Conservation (phyloP, 306 rosid species). For the Rosa chinensis region DNA sequence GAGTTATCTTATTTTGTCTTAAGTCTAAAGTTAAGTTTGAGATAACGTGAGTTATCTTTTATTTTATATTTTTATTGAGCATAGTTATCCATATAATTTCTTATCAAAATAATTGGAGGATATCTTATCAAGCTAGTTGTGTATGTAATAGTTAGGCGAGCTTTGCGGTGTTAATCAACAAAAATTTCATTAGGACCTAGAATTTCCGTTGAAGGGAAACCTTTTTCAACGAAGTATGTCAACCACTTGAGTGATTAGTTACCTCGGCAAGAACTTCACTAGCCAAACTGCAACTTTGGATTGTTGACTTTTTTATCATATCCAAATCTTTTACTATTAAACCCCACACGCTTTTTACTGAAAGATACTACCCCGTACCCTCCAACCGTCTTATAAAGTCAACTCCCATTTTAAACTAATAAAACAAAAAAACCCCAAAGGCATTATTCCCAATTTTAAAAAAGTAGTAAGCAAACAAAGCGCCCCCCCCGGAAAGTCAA, state of each 20-base stretch:
- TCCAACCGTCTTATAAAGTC: conserved; percentile 9
- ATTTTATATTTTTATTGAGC: too few species aligned
- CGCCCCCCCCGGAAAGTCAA: conserved; percentile 40
- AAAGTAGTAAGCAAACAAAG: conserved; percentile 12
- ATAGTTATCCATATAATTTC: too few species aligned
- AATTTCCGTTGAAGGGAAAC: background rate
- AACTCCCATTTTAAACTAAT: conserved; percentile 15
- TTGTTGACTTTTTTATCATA: conserved; percentile 15
- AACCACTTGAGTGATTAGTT: background rate
- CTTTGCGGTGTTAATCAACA: too few species aligned
- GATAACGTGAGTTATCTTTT: too few species aligned
- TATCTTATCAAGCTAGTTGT: too few species aligned
- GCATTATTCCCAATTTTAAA: conserved; percentile 3
- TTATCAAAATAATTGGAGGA: too few species aligned
- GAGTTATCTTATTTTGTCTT: too few species aligned
- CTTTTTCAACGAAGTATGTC: too few species aligned
- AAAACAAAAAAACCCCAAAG: background rate
- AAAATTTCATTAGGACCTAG: background rate
- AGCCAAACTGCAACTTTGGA: background rate
- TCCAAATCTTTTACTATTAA: background rate
- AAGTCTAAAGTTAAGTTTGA: too few species aligned
- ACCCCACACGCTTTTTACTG: conserved; percentile 10
- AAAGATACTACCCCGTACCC: background rate
- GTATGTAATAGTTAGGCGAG: too few species aligned
- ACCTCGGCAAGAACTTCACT: background rate